Evolutionary conservation across 768 basidiomycete genomes (phyloP).

Genomic region (Amanita exitialis): DNA sequence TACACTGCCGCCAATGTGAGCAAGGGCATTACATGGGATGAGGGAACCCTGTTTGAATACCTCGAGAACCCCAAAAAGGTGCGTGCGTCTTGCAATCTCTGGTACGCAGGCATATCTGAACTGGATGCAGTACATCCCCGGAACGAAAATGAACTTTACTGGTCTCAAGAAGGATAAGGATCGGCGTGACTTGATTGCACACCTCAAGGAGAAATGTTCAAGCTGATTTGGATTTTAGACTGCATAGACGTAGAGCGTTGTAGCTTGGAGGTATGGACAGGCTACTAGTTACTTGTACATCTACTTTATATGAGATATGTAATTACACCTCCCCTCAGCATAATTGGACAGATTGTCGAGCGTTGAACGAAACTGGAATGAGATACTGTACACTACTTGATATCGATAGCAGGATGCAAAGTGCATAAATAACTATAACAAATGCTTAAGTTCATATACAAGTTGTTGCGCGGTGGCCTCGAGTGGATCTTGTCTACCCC

Average conservation of each 20-base stretch:
- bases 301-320: too few species aligned
- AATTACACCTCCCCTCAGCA: too few species aligned
- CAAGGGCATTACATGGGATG: constrained; percentile 85
- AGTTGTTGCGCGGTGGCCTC: constrained; percentile 46
- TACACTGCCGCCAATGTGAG: constrained; percentile 94
- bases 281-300: too few species aligned
- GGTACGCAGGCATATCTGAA: not conserved
- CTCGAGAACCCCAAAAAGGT: constrained; percentile 98
- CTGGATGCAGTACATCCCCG: constrained; percentile 70
- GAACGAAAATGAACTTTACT: constrained; percentile 98
- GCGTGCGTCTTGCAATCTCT: constrained; percentile 14
- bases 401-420: too few species aligned
- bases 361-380: too few species aligned
- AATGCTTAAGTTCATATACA: constrained; percentile 38
- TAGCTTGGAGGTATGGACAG: too few species aligned
- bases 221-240: too few species aligned
- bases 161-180: constrained; percentile 99
- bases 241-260: too few species aligned
- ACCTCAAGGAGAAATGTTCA: constrained; percentile 48
- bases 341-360: too few species aligned
- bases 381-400: too few species aligned
- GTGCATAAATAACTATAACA: too few species aligned
- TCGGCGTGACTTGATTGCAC: constrained; percentile 87
- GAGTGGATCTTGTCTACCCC: constrained; percentile 42
- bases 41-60: constrained; percentile 89